phyloP scores from a whole-genome alignment of 2,329 filamentous ascomycete species.

The Neofusicoccum cordaticola region DNA sequence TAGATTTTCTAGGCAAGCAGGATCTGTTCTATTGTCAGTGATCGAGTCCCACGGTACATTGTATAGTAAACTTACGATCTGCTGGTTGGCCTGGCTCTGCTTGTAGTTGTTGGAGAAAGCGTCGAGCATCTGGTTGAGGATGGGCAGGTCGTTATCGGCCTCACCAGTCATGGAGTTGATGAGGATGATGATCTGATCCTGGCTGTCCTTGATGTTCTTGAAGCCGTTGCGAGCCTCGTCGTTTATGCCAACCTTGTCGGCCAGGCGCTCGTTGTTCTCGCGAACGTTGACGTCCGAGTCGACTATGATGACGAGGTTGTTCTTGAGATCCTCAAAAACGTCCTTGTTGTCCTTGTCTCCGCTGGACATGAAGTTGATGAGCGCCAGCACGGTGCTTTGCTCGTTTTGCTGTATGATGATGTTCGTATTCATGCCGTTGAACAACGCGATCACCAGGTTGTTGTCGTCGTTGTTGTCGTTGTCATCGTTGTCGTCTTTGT shows the following conservation, averaged over 20 bases:
- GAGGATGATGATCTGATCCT: not conserved
- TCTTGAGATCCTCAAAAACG: not conserved
- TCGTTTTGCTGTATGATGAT: slow-evolving; percentile 2
- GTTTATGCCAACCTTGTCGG: not conserved
- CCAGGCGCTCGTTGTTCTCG: not conserved
- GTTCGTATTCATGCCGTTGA: slow-evolving; percentile 5
- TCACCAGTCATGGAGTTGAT: not conserved
- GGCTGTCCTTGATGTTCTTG: not conserved
- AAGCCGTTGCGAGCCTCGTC: not conserved
- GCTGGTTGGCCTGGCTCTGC: slow-evolving; percentile 8
- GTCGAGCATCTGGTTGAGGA: not conserved
- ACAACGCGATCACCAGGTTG: not conserved
- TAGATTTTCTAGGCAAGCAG: no score
- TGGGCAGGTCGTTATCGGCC: not conserved
- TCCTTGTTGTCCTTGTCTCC: not conserved
- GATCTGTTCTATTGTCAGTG: no score
- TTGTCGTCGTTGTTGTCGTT: not conserved
- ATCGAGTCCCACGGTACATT: no score
- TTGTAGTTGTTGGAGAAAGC: not conserved
- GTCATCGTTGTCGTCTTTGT: not conserved
- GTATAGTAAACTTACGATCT: not conserved
- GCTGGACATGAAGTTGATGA: not conserved
- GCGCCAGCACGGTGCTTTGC: not conserved
- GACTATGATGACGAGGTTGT: slow-evolving; percentile 3
- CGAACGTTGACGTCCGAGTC: not conserved